Base-by-base conservation (phyloP, 1,284 basidiomycete species). In the Pisolithus thermaeus region DNA sequence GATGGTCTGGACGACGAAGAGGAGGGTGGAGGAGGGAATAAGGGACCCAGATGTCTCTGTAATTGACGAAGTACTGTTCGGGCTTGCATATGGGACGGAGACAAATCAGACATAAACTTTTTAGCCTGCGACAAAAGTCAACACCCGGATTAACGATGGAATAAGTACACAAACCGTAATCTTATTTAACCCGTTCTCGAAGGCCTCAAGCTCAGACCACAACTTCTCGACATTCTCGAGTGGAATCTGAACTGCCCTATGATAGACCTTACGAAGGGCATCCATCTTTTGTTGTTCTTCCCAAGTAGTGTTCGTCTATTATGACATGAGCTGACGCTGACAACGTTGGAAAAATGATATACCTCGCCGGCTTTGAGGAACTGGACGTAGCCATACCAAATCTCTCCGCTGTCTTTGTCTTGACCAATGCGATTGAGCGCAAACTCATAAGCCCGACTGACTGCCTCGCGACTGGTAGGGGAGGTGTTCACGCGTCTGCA, bases 241-340 rank as follows among this genome's bases (percentile, higher is more conserved):
- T 0, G 97, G 97, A 22, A 97, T 92, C 60, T 92, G 89, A 30
- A 98, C 89, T 0, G 92, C 96, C 47, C 92, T 83, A 62, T 97
- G 93, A 70, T 96, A 97, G 3, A 92, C 84, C 65, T 92, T 92
- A 51, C 96, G 85, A 3, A 99, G 75, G 3, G 84, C 81, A 62
- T 98, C 96, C 84, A 93, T 94, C 69, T 95, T 93, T 66, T 96
- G 92, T 62, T 96, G 92, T 58, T 90, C 86, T 66, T 98, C 94
- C 95, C 95, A 98, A 22, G 90, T 89, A 41, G 85, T 88, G 16
- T 78, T 79, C 2, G 83, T 76, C 83, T 89, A 58, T 16, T 2
- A 41, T 40, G 9, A 28, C 11, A 18, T 55, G 25, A 56, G 53
- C 52, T 38, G 51, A 52, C 46, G 37, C 41, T 28, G 36, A 16